Evolutionary conservation across 805 yeast species (phyloP).

Genomic region (Maudiozyma bulderi): DNA sequence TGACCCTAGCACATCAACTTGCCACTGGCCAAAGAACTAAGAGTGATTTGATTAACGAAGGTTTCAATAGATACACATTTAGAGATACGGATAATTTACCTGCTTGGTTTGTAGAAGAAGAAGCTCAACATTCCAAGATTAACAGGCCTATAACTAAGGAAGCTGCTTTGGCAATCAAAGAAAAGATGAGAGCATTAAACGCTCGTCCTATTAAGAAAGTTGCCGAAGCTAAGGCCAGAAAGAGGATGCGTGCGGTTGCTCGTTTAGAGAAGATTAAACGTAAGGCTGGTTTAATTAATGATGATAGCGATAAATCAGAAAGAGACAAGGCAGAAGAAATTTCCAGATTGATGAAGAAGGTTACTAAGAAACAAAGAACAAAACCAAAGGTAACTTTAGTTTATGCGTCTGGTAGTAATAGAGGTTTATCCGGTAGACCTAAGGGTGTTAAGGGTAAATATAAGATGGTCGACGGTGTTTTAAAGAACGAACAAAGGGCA

Average conservation of each 20-base stretch:
- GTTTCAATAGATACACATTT: slow-evolving; percentile 84
- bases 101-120: slow-evolving; percentile 96
- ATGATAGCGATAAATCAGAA: slow-evolving; percentile 79
- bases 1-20: slow-evolving; percentile 94
- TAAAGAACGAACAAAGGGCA: slow-evolving; percentile 96
- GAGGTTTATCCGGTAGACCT: slow-evolving; percentile 89
- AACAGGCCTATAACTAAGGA: slow-evolving; percentile 92
- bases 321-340: slow-evolving; percentile 93
- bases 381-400: slow-evolving; percentile 84
- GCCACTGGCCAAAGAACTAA: slow-evolving; percentile 82
- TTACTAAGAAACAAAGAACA: slow-evolving; percentile 57
- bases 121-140: slow-evolving; percentile 73
- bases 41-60: slow-evolving; percentile 83
- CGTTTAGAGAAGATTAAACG: slow-evolving; percentile 82
- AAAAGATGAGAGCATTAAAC: slow-evolving; percentile 69
- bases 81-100: slow-evolving; percentile 87
- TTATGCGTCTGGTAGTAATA: slow-evolving; percentile 77
- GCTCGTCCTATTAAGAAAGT: slow-evolving; percentile 98
- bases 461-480: slow-evolving; percentile 97
- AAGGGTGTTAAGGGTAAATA: slow-evolving; percentile 94
- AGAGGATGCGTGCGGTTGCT: slow-evolving; percentile 83
- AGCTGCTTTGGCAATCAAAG: slow-evolving; percentile 69
- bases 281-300: slow-evolving; percentile 87
- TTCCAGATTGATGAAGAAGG: slow-evolving; percentile 70
- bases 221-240: slow-evolving; percentile 94